These are phyloP conservation scores for Solanum hybrid DNA, from an alignment of 305 asterid genomes.

Conservation along the genomic window DNA sequence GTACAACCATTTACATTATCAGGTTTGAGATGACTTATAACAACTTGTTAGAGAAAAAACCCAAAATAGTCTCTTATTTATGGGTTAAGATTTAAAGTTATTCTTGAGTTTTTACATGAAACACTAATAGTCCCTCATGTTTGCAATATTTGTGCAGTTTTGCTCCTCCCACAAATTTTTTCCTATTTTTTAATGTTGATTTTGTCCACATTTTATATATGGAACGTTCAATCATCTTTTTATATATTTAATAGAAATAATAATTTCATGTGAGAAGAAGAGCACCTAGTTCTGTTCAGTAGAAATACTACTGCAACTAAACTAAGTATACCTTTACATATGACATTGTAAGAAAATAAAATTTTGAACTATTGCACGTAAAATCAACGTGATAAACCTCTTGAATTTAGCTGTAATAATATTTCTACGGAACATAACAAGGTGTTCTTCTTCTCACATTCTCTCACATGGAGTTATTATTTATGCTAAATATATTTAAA, in stretches of 20 bases:
- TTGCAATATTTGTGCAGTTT: too few relatives aligned
- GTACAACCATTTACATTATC: neutral
- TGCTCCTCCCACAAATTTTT: neutral
- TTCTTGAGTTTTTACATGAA: neutral
- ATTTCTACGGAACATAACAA: neutral
- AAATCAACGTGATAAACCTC: neutral
- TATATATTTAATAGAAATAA: too few relatives aligned
- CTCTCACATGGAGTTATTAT: neutral
- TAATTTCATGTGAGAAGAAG: neutral
- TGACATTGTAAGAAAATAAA: neutral
- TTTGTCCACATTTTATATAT: neutral
- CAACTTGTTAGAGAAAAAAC: neutral
- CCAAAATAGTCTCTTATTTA: neutral
- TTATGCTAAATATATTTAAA: too few relatives aligned
- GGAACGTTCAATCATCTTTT: neutral
- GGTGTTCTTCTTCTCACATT: neutral
- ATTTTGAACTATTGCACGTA: neutral
- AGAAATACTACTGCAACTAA: neutral
- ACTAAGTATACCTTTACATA: neutral
- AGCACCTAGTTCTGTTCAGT: neutral
- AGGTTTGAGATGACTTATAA: neutral
- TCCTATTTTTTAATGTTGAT: neutral
- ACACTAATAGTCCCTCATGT: too few relatives aligned
- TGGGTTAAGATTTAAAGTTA: neutral
- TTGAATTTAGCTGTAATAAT: neutral